These are phyloP conservation scores for Globisporangium polare DNA, from an alignment of 352 stramenopile genomes.

Conservation along the genomic window DNA sequence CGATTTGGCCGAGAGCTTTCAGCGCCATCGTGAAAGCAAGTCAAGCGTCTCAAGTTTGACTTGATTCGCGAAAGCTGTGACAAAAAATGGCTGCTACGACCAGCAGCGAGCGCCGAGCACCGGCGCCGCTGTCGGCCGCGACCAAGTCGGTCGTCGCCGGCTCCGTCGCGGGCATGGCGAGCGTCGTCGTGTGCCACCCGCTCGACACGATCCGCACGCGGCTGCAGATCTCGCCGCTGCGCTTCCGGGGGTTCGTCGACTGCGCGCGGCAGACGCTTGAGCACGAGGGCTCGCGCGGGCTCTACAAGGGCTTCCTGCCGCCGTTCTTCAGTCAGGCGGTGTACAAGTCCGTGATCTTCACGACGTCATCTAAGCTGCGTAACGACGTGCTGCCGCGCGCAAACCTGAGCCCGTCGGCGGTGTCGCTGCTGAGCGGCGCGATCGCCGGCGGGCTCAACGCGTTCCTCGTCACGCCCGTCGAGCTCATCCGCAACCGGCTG, in stretches of 20 bases:
- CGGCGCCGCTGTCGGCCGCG: slow-evolving; percentile 39
- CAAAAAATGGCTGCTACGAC: background rate
- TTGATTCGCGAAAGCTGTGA: background rate
- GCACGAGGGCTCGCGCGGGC: slow-evolving; percentile 51
- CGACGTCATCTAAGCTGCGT: slow-evolving; percentile 54
- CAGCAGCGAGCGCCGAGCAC: background rate
- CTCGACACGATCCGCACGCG: slow-evolving; percentile 86
- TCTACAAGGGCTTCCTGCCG: slow-evolving; percentile 86
- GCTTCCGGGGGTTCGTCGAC: slow-evolving; percentile 59
- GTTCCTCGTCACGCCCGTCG: slow-evolving; percentile 66
- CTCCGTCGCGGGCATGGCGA: slow-evolving; percentile 80
- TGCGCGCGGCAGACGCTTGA: slow-evolving; percentile 59
- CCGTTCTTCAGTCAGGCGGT: slow-evolving; percentile 85
- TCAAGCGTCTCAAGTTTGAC: too few species aligned
- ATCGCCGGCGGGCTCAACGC: slow-evolving; percentile 70
- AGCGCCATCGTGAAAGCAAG: too few species aligned
- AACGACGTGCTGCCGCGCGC: slow-evolving; percentile 43
- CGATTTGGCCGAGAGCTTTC: too few species aligned
- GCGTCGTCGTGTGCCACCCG: slow-evolving; percentile 77
- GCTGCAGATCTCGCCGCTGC: slow-evolving; percentile 66
- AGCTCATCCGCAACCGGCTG: slow-evolving; percentile 78
- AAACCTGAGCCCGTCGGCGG: slow-evolving; percentile 32
- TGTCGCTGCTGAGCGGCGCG: slow-evolving; percentile 49
- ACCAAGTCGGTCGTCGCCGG: slow-evolving; percentile 70
- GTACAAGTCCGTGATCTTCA: slow-evolving; percentile 90